Base-by-base conservation (phyloP, 306 rosid species). In the Cicer cuneatum region DNA sequence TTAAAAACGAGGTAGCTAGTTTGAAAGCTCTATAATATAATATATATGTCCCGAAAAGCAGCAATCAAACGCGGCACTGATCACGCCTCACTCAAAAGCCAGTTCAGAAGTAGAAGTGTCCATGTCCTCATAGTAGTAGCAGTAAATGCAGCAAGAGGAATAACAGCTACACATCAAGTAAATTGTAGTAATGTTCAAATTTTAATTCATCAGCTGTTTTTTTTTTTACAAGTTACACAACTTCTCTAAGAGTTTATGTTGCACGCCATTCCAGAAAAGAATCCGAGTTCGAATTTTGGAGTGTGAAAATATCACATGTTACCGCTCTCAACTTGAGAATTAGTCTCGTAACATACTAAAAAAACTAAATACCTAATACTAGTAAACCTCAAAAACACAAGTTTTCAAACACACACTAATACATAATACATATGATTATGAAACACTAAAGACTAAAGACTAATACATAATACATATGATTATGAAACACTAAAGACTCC, bases 41-140 rank as follows among this genome's bases (percentile, higher is more conserved):
- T 42, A 19, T 75, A 15, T 19, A 42, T n/a, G 41, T 14, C 71
- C 78, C 11, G 29, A 47, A 54, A 78, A 66, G 9, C 62, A 33
- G 63, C 76, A 75, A 71, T 12, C 43, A 43, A 79, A 48, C 8
- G 13, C 37, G 69, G 68, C 86, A 75, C 61, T 49, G 69, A 71
- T 56, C 73, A 83, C 79, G 84, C 73, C 24, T 70, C 3, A 45
- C 66, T 18, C 75, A 66, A 64, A 43, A 40, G 64, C 19, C 52
- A 40, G 72, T 33, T 45, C 5, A 12, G 18, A 62, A 71, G 57
- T 39, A 2, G 8, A 52, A 71, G 66, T 24, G 72, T 29, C 35
- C 59, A 53, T 53, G 19, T 46, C 68, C 80, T 81, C 77, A 47
- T 53, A 37, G 69, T 51, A 49, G 24, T 66, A 58, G 56, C 54